Evolutionary conservation across 805 yeast genomes (phyloP).

Genomic region (Kregervanrija delftensis): DNA sequence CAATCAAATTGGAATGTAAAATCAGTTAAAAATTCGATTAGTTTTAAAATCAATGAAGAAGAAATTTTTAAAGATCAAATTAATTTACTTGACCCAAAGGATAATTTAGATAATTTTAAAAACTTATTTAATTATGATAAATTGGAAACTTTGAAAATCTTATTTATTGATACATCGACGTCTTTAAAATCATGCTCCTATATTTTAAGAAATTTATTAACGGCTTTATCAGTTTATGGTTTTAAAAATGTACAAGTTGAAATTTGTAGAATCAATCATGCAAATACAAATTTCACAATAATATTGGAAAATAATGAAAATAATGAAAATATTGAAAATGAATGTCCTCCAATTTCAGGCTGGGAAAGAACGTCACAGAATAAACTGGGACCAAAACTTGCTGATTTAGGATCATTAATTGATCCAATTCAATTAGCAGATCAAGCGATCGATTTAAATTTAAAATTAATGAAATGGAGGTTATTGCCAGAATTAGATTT

Average conservation of each 20-base stretch:
- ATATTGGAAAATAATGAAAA: conserved; percentile 1
- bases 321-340: conserved; percentile 5
- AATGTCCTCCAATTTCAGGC: conserved; percentile 44
- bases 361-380: conserved; percentile 84
- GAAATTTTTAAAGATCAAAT: conserved; percentile 11
- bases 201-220: conserved; percentile 19
- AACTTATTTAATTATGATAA: conserved; percentile 6
- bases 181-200: conserved; percentile 15
- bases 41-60: not conserved
- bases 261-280: conserved; percentile 29
- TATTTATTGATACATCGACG: conserved; percentile 23
- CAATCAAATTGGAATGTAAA: conserved; percentile 41
- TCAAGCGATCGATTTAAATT: conserved; percentile 87
- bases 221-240: conserved; percentile 28
- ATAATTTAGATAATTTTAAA: conserved; percentile 7
- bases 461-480: conserved; percentile 95
- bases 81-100: conserved; percentile 8
- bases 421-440: conserved; percentile 79
- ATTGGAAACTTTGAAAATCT: conserved; percentile 6
- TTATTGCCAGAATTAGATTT: conserved; percentile 77
- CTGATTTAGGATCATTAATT: conserved; percentile 74
- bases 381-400: conserved; percentile 72
- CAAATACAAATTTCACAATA: conserved; percentile 23
- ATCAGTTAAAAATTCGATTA: conserved; percentile 2
- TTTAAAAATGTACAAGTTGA: conserved; percentile 29